These are phyloP conservation scores for Ceratocystis eucalypticola DNA, from an alignment of 2,329 filamentous ascomycete genomes.

Conservation along the genomic window DNA sequence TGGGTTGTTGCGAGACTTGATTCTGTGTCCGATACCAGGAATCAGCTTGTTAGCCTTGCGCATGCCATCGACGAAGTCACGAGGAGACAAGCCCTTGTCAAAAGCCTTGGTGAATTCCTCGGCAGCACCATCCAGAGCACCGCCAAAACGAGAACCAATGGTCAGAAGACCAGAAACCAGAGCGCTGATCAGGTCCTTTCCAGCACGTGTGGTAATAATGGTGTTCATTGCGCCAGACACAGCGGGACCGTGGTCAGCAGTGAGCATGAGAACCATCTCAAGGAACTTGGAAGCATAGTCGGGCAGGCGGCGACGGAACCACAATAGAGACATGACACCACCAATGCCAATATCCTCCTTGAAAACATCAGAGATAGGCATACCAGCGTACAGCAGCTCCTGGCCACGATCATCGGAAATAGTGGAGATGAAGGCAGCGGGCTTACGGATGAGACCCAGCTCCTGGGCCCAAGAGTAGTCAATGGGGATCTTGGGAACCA, in stretches of 20 bases:
- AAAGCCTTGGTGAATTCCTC: conserved; percentile 98
- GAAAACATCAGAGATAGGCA: conserved; percentile 99
- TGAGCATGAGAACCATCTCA: conserved; percentile 99
- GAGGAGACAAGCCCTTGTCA: conserved; percentile 93
- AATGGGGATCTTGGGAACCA: conserved; percentile 96
- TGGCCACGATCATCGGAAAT: conserved; percentile 99
- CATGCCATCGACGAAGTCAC: conserved; percentile 98
- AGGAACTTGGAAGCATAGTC: conserved; percentile 96
- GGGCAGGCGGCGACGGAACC: conserved; percentile 97
- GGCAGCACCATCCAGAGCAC: conserved; percentile 91
- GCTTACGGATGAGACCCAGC: conserved; percentile 98
- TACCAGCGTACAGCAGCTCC: conserved; percentile 94
- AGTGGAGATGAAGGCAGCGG: conserved; percentile 98
- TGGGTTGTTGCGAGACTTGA: conserved; percentile 99
- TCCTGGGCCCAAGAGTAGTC: conserved; percentile 99
- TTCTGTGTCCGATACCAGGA: conserved; percentile 95
- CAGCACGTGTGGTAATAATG: conserved; percentile 97
- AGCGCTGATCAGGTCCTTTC: conserved; percentile 94
- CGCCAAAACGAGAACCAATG: conserved; percentile 95
- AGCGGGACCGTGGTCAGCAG: conserved; percentile 94
- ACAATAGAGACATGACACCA: conserved; percentile 98
- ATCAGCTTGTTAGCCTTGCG: conserved; percentile 99
- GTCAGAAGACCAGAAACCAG: conserved; percentile 94
- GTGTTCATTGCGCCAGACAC: conserved; percentile 99
- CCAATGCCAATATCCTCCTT: conserved; percentile 97